Percentiles rank a stretch among this genome's conserved stretches.
phyloP scores from a whole-genome alignment of 148 eudicot genomes.

The Vaccinium myrtillus region DNA sequence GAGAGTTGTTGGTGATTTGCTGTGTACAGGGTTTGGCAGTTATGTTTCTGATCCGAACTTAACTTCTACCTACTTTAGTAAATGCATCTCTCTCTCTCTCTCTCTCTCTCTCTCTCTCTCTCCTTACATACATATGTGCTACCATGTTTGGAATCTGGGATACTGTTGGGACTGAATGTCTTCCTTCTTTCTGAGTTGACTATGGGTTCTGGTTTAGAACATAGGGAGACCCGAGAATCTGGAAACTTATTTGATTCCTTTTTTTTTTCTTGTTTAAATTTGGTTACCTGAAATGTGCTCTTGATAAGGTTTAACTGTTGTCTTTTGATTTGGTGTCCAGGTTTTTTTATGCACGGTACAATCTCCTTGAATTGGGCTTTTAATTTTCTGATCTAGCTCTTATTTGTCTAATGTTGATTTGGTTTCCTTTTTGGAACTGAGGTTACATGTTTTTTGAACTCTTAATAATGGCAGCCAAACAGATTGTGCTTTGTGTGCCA shows the following conservation, averaged over 20 bases:
- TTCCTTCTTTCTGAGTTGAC: neutral
- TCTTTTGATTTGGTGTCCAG: neutral
- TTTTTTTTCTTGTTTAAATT: neutral
- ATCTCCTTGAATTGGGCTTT: neutral
- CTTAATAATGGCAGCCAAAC: neutral
- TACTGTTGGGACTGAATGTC: neutral
- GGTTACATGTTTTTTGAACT: neutral
- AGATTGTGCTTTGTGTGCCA: neutral
- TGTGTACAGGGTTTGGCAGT: neutral
- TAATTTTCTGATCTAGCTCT: neutral
- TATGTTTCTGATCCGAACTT: neutral
- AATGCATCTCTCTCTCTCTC: neutral
- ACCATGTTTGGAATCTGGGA: neutral
- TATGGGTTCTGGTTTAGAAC: neutral
- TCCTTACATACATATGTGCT: neutral
- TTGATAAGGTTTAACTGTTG: neutral
- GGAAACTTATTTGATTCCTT: neutral
- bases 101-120: too few relatives aligned
- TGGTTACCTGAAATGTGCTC: neutral
- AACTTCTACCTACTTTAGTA: neutral
- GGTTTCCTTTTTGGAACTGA: neutral
- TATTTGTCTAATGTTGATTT: neutral
- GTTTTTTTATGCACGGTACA: neutral
- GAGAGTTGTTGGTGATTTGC: neutral
- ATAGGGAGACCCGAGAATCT: neutral